Evolutionary conservation across 805 yeast species (phyloP), one percentile per base, ranked within the genome.

Genomic region (Zygotorulaspora florentina): DNA sequence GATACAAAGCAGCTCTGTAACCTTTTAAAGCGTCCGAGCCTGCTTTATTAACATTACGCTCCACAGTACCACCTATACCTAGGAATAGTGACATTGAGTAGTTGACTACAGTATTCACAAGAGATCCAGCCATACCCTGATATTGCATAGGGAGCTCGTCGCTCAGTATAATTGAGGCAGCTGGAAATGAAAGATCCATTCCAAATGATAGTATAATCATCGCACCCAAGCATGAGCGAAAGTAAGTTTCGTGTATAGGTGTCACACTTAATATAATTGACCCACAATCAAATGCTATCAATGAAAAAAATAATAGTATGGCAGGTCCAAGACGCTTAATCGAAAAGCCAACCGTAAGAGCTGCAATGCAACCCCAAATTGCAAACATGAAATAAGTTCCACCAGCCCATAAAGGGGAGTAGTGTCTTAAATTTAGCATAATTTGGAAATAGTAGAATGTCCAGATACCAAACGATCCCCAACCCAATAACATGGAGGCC

Each of bases 381-480:
- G 76, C 66, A 8, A 73, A 67, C 3, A 80, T 77, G 3, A 66
- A 55, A 43, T 72, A 64, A n/a, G 74, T 68, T 3, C 75, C 70
- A 50, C 79, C 65, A 50, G 80, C 57, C 55, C 65, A 66, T 54
- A 83, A 36, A 48, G 81, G 68, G 41, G 72, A 43, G 54, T 76
- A 73, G 8, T 69, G 58, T n/a, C 83, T 70, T 23, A 84, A 56
- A 43, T 78, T 75, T 43, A 76, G 55, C 26, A 75, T 54, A 39
- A 79, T 72, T 23, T 73, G 69, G 72, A 77, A 80, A 48, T 75
- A 75, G 62, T 82, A 85, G 56, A 70, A 83, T n/a, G 81, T 69
- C 81, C 85, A 83, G 23, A 83, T 70, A 2, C 91, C 89, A 66
- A 85, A 85, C 15, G 85, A 75, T 1, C 87, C 83, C 93, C 93